Percentiles rank a stretch among this genome's conserved stretches.
Conservation (phyloP, 2,329 filamentous ascomycete species). For the Incumbomyces lentus region DNA sequence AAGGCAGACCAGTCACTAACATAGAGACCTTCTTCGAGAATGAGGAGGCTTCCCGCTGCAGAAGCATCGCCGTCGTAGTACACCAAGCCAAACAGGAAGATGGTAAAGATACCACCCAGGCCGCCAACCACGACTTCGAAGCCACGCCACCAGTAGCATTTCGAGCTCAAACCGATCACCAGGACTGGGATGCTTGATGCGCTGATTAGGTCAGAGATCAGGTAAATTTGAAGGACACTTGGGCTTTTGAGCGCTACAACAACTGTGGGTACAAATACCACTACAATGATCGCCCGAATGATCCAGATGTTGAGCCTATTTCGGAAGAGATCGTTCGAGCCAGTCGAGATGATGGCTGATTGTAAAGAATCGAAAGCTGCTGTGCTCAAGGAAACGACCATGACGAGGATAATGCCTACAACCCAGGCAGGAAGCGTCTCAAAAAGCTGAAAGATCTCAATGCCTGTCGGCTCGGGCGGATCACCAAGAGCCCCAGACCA, state of each 20-base stretch:
- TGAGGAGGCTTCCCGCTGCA: slow-evolving; percentile 55
- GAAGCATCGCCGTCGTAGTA: slow-evolving; percentile 58
- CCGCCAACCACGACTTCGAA: slow-evolving; percentile 72
- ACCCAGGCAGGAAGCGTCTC: slow-evolving; percentile 66
- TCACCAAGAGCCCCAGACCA: slow-evolving; percentile 66
- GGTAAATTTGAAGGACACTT: slow-evolving; percentile 68
- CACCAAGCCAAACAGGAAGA: slow-evolving; percentile 70
- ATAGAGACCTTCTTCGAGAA: slow-evolving; percentile 65
- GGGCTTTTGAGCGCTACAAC: slow-evolving; percentile 65
- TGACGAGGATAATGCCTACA: slow-evolving; percentile 70
- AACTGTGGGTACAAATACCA: slow-evolving; percentile 64
- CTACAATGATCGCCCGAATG: slow-evolving; percentile 58
- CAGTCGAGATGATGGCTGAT: slow-evolving; percentile 74
- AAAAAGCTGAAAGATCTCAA: slow-evolving; percentile 67
- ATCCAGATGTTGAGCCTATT: slow-evolving; percentile 68
- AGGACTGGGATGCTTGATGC: slow-evolving; percentile 66
- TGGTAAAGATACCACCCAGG: slow-evolving; percentile 64
- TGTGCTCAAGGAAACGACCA: slow-evolving; percentile 66
- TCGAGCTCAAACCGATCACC: slow-evolving; percentile 58
- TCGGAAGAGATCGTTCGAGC: slow-evolving; percentile 74
- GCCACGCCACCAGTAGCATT: slow-evolving; percentile 62
- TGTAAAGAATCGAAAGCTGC: slow-evolving; percentile 73
- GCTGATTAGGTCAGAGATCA: slow-evolving; percentile 71
- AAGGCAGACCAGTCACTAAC: slow-evolving; percentile 71
- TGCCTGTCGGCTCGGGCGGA: slow-evolving; percentile 50